phyloP scores from a whole-genome alignment of 2,329 filamentous ascomycete species.

The Lasiodiplodia citricola region DNA sequence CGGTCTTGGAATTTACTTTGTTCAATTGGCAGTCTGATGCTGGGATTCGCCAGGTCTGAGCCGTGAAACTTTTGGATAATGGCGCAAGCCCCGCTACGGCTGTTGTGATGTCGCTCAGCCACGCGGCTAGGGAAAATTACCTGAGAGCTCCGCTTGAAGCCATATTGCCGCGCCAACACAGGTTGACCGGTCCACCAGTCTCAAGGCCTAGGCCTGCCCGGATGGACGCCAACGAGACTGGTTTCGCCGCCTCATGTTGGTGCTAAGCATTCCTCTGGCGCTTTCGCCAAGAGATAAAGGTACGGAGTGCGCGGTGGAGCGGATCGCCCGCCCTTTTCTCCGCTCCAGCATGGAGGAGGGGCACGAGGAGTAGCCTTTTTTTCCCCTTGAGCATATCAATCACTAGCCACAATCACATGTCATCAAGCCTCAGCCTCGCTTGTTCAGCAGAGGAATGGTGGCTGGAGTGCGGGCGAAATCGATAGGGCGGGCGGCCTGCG shows the following conservation, averaged over 20 bases:
- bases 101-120: background rate
- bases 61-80: background rate
- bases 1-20: background rate
- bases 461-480: slow-evolving; percentile 9
- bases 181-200: background rate
- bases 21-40: background rate
- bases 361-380: background rate
- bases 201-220: background rate
- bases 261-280: background rate
- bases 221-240: background rate
- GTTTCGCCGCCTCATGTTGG: background rate
- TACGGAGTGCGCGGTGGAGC: background rate
- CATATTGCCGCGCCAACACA: background rate
- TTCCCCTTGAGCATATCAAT: background rate
- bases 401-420: slow-evolving; percentile 26
- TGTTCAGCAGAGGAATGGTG: background rate
- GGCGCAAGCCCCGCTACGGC: background rate
- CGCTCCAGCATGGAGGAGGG: background rate
- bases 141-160: background rate
- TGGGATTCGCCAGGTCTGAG: too few relatives aligned
- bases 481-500: background rate
- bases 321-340: background rate
- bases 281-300: background rate
- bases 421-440: background rate
- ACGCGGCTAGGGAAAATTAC: background rate